These are phyloP conservation scores for Penicillium roqueforti DNA, from an alignment of 495 filamentous ascomycete genomes.

Conservation along the genomic window DNA sequence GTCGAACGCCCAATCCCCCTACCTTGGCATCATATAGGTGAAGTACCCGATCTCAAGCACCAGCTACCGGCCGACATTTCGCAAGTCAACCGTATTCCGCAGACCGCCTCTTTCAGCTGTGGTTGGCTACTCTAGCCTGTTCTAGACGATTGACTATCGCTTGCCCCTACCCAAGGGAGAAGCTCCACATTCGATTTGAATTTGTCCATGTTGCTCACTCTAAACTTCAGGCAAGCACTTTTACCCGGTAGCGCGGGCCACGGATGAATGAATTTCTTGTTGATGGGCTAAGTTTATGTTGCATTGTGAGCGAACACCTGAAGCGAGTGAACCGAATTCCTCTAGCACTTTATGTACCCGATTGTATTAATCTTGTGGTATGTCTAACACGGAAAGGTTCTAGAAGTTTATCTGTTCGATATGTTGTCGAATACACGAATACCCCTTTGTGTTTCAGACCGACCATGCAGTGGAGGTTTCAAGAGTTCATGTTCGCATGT, in stretches of 20 bases:
- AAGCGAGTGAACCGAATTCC: background rate
- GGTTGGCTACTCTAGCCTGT: background rate
- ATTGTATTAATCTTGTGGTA: background rate
- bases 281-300: background rate
- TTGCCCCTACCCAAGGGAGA: background rate
- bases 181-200: background rate
- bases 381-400: background rate
- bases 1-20: no score
- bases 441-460: background rate
- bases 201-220: background rate
- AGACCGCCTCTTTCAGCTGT: no score
- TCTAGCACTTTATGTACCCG: background rate
- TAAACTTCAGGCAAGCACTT: background rate
- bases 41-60: no score
- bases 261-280: background rate
- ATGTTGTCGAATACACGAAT: background rate
- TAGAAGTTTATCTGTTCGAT: background rate
- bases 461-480: no score
- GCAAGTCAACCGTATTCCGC: no score
- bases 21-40: no score
- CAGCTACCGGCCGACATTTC: no score
- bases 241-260: background rate
- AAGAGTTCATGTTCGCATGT: no score
- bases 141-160: background rate
- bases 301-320: background rate